Conservation (phyloP, 345 rosid species). For the Streptanthus diversifolius region DNA sequence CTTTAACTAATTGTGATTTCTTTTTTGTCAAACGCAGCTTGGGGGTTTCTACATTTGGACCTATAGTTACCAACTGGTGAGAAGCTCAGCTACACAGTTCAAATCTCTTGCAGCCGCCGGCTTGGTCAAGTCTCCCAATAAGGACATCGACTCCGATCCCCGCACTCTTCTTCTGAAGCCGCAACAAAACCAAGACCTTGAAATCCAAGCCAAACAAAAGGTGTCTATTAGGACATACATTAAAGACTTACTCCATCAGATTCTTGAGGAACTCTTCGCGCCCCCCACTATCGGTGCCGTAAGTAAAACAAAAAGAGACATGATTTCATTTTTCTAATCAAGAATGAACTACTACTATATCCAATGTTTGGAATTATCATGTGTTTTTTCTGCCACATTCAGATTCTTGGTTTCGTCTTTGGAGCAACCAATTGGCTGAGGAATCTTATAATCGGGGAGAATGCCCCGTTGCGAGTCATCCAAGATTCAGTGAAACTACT, state of each 20-base stretch:
- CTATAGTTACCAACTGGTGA: constrained; percentile 62
- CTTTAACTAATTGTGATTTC: background rate
- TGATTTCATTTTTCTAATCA: background rate
- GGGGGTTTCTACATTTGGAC: constrained; percentile 97
- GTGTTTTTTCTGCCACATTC: constrained; percentile 12
- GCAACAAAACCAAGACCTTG: constrained; percentile 30
- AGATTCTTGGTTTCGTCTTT: constrained; percentile 76
- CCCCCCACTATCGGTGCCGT: constrained; percentile 87
- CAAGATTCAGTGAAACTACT: constrained; percentile 77
- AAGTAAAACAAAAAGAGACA: constrained; percentile 26
- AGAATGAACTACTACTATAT: background rate
- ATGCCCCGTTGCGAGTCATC: constrained; percentile 72
- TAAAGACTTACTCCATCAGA: constrained; percentile 46
- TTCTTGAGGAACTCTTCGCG: constrained; percentile 69
- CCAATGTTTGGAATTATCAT: background rate
- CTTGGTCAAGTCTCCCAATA: constrained; percentile 52
- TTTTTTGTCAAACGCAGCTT: constrained; percentile 45
- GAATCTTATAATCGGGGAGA: constrained; percentile 65
- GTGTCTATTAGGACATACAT: constrained; percentile 37
- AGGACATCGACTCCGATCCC: constrained; percentile 45
- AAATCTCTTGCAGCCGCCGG: constrained; percentile 43
- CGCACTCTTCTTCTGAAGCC: constrained; percentile 49
- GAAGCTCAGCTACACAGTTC: constrained; percentile 53
- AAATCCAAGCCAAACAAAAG: constrained; percentile 29
- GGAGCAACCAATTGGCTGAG: constrained; percentile 69